Base-by-base conservation (phyloP, 1,284 basidiomycete genomes). In the Cryptococcus sp. region DNA sequence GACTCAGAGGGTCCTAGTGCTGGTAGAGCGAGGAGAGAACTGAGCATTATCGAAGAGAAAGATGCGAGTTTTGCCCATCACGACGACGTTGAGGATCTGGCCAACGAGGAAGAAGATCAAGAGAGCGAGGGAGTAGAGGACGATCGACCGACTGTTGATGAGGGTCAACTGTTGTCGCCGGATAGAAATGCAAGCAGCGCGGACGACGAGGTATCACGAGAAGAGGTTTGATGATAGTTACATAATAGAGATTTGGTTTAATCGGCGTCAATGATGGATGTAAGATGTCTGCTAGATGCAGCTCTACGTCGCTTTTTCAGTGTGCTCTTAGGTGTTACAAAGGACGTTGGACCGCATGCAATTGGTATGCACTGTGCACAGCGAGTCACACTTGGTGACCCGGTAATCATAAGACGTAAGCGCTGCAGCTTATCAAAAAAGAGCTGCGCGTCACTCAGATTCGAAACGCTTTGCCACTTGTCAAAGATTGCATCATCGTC, bases 1-100 rank as follows among this genome's bases (percentile, higher is more conserved):
- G 65, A 63, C 44, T 64, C 57, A 16, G 47, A 38, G 38, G 50
- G 43, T n/a, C 54, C 58, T 22, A 29, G 46, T 1, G 22, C n/a
- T 25, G 53, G 50, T 23, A 55, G 70, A 46, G 72, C 70, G 13
- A 66, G 65, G 52, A 63, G 75, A 50, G 74, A 75, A 54, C 54
- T 78, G 55, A 76, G 73, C 47, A 72, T 78, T 11, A 78, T 78
- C 46, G 76, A 76, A 13, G 76, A 78, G 59, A 53, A 59, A 20
- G 69, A 69, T 39, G 41, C 50, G 10, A 57, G 49, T 11, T 51
- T 44, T 16, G 34, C 57, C 3, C 26, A 25, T 20, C 29, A 34
- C 19, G 25, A 50, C 45, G 58, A 50, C 19, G 57, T 57, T 1
- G 50, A 34, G 15, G 47, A 55, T 7, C 17, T 43, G 17, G 43